A percentile compares a stretch with the other conserved stretches of the same genome.
These are phyloP conservation scores for Pestalotiopsis fici DNA, from an alignment of 2,329 filamentous ascomycete genomes.

Conservation along the genomic window DNA sequence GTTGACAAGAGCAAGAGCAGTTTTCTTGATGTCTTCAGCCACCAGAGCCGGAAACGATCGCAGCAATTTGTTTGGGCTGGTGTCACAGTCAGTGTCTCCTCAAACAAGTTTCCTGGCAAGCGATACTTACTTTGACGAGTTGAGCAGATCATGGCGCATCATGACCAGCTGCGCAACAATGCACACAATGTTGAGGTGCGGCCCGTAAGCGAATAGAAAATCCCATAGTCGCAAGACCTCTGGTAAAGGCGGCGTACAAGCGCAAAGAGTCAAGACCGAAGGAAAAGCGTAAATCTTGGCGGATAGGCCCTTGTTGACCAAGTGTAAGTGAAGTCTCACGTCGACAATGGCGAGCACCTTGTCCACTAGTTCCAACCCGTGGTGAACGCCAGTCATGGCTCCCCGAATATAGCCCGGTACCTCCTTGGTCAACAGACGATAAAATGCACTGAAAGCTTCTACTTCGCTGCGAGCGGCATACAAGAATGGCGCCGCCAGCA, in stretches of 20 bases:
- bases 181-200: conserved; percentile 92
- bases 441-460: conserved; percentile 90
- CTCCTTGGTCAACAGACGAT: conserved; percentile 83
- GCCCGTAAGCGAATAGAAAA: conserved; percentile 93
- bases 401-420: conserved; percentile 93
- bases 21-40: conserved; percentile 78
- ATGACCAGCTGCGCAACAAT: conserved; percentile 94
- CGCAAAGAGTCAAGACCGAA: conserved; percentile 89
- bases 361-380: conserved; percentile 87
- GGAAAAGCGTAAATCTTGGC: conserved; percentile 97
- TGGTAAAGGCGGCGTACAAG: conserved; percentile 90
- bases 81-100: conserved; percentile 25
- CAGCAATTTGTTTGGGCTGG: conserved; percentile 88
- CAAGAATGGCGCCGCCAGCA: conserved; percentile 91
- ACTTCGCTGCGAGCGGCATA: conserved; percentile 94
- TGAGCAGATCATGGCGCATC: conserved; percentile 81
- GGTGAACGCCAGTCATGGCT: conserved; percentile 96
- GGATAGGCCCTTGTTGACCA: conserved; percentile 83
- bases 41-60: conserved; percentile 83
- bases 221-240: conserved; percentile 96
- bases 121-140: conserved; percentile 73
- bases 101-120: background rate
- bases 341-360: conserved; percentile 91
- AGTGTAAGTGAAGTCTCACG: conserved; percentile 79
- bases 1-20: conserved; percentile 82